Percentiles rank a stretch among this genome's conserved stretches.
Evolutionary conservation across 1,284 basidiomycete species (phyloP).

Genomic region (Ceratorhiza oryzae-sativae): DNA sequence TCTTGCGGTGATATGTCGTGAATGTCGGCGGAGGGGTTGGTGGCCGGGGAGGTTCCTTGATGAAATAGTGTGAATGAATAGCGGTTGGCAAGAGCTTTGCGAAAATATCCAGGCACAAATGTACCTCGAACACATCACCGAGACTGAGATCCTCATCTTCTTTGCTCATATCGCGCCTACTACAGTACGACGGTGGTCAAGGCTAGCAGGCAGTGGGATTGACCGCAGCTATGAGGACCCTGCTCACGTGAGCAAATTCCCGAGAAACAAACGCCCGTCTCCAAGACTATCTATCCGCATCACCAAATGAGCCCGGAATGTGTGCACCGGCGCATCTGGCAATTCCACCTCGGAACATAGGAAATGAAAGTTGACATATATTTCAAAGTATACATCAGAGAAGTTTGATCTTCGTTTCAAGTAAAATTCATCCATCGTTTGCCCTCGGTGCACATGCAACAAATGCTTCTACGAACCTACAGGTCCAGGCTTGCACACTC

Average conservation of each 20-base stretch:
- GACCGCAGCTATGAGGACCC: neutral
- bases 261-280: neutral
- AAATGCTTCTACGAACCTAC: neutral
- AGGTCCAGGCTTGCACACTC: slow-evolving; percentile 23
- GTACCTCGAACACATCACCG: slow-evolving; percentile 22
- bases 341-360: neutral
- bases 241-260: neutral
- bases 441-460: neutral
- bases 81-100: neutral
- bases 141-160: slow-evolving; percentile 18
- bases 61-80: neutral
- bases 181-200: neutral
- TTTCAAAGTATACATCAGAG: neutral
- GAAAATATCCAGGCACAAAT: neutral
- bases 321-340: neutral
- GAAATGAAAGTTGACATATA: neutral
- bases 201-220: neutral
- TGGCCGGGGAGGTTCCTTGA: slow-evolving; percentile 49
- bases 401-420: slow-evolving; percentile 4
- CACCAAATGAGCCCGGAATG: neutral
- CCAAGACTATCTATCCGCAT: neutral
- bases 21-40: slow-evolving; percentile 50
- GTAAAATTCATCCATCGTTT: neutral
- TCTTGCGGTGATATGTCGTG: slow-evolving; percentile 48
- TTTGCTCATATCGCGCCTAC: neutral